phyloP scores from a whole-genome alignment of 2,329 filamentous ascomycete genomes.

The Lithohypha guttulata region DNA sequence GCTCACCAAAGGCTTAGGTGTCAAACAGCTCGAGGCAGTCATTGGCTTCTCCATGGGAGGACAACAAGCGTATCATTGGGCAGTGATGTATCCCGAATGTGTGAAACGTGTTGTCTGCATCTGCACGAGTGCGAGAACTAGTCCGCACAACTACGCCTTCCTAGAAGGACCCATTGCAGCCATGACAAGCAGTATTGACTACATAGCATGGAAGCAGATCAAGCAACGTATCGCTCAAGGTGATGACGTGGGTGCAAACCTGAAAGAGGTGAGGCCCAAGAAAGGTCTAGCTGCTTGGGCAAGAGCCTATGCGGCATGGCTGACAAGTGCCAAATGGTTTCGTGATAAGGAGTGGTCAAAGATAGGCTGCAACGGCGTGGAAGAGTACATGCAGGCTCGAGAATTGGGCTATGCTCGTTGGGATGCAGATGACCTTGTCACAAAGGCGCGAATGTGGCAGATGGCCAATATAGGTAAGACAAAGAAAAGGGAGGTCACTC shows the following conservation, averaged over 20 bases:
- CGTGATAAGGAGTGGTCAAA: constrained; percentile 31
- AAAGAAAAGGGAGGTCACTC: constrained; percentile 15
- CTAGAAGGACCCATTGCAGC: constrained; percentile 38
- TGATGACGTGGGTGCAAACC: constrained; percentile 23
- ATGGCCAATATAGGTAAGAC: constrained; percentile 28
- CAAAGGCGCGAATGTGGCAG: constrained; percentile 38
- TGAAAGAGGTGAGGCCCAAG: constrained; percentile 23
- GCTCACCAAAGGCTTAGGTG: constrained; percentile 27
- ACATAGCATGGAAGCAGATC: constrained; percentile 23
- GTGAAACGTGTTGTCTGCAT: constrained; percentile 33
- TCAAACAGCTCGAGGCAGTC: constrained; percentile 31
- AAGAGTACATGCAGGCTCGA: constrained; percentile 29
- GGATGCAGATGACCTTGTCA: constrained; percentile 36
- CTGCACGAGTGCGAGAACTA: constrained; percentile 38
- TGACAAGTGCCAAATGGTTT: constrained; percentile 39
- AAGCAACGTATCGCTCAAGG: constrained; percentile 16
- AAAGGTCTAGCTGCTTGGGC: constrained; percentile 37
- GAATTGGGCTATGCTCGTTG: constrained; percentile 27
- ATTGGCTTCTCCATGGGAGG: constrained; percentile 43
- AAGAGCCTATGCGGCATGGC: constrained; percentile 38
- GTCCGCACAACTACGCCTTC: constrained; percentile 39
- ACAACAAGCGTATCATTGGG: constrained; percentile 40
- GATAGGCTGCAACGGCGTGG: constrained; percentile 26
- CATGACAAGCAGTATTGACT: constrained; percentile 33
- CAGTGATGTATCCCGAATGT: constrained; percentile 34